These are phyloP conservation scores for Aspergillus cavernicola DNA, from an alignment of 495 filamentous ascomycete genomes.

Conservation along the genomic window DNA sequence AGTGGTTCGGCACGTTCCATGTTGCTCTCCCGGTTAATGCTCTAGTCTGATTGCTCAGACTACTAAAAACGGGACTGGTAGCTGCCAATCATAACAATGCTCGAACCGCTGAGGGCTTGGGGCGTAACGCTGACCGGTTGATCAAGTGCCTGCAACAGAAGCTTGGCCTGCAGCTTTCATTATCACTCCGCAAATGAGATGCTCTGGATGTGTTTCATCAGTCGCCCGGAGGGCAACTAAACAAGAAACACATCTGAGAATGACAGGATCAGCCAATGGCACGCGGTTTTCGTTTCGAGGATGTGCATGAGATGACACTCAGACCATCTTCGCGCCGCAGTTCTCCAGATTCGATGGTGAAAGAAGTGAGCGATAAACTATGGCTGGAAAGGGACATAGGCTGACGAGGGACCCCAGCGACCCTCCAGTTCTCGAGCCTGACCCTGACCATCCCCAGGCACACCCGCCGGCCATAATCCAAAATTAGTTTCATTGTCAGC, in stretches of 20 bases:
- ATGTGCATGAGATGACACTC: neutral
- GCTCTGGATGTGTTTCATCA: slow-evolving; percentile 12
- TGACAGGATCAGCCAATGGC: slow-evolving; percentile 10
- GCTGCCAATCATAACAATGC: neutral
- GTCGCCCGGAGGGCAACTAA: slow-evolving; percentile 6
- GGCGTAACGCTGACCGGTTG: neutral
- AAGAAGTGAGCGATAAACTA: neutral
- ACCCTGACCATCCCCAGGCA: slow-evolving; percentile 13
- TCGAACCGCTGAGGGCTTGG: slow-evolving; percentile 14
- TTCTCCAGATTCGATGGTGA: neutral
- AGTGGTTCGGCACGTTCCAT: slow-evolving; percentile 12
- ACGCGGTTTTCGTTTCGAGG: neutral
- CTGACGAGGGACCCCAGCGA: slow-evolving; percentile 1
- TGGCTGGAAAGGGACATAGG: neutral
- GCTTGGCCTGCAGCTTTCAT: slow-evolving; percentile 16
- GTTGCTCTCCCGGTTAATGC: neutral
- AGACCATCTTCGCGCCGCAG: neutral
- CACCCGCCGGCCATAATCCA: slow-evolving; percentile 13
- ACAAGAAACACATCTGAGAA: neutral
- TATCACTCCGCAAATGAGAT: slow-evolving; percentile 5
- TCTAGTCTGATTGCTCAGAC: neutral
- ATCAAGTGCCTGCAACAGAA: slow-evolving; percentile 1
- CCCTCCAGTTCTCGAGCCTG: slow-evolving; percentile 5
- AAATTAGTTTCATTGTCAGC: slow-evolving; percentile 22
- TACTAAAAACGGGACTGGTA: neutral